A percentile compares a stretch with the other conserved stretches of the same genome.
Conservation (phyloP, 23 red algal species). For the Agarophyton chilense region DNA sequence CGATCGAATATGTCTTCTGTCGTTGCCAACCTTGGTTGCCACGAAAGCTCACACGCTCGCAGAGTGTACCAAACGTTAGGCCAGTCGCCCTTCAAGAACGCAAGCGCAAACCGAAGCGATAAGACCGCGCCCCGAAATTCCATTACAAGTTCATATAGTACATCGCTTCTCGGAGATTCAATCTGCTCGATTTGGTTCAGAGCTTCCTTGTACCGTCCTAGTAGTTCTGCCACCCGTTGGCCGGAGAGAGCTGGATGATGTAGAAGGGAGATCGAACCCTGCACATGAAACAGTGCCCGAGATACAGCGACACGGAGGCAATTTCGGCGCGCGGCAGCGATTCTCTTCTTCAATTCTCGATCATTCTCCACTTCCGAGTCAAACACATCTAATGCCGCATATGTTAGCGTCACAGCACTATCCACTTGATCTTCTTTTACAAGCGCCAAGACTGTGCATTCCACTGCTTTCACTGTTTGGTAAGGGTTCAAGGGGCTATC, state of each 20-base stretch:
- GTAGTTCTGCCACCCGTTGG: conserved; percentile 32
- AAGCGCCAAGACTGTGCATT: conserved; percentile 36
- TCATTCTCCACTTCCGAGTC: neutral
- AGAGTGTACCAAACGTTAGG: conserved; percentile 38
- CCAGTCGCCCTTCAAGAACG: conserved; percentile 68
- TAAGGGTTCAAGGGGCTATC: conserved; percentile 24
- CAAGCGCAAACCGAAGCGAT: conserved; percentile 39
- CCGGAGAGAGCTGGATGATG: conserved; percentile 41
- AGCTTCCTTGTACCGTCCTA: conserved; percentile 16
- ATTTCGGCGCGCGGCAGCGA: conserved; percentile 24
- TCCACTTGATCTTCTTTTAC: conserved; percentile 59
- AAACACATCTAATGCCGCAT: conserved; percentile 30
- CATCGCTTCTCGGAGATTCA: conserved; percentile 16
- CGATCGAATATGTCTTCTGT: conserved; percentile 3
- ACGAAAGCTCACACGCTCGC: conserved; percentile 64
- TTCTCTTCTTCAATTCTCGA: neutral
- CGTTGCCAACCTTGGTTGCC: neutral
- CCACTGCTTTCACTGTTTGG: conserved; percentile 29
- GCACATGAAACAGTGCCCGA: conserved; percentile 49
- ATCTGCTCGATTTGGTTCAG: conserved; percentile 14
- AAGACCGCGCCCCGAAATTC: conserved; percentile 45
- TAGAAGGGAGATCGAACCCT: conserved; percentile 43
- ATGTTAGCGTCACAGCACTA: conserved; percentile 21
- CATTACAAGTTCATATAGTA: conserved; percentile 25
- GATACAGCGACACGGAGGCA: conserved; percentile 60